These are phyloP conservation scores for Globisporangium paroecandrum DNA, from an alignment of 352 stramenopile species.

Conservation along the genomic window DNA sequence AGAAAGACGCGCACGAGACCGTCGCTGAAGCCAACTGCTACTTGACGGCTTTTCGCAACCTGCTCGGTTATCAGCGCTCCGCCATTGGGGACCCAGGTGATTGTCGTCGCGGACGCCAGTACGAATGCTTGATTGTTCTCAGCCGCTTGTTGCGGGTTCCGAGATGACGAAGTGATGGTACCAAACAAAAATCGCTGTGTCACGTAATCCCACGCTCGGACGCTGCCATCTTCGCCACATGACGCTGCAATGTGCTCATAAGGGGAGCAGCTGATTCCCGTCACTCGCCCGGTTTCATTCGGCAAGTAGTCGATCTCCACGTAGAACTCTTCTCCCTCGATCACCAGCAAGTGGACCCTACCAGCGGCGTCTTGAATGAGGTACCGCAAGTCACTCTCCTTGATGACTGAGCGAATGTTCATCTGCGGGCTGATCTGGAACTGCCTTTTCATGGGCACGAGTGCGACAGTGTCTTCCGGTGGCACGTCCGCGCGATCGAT, in stretches of 20 bases:
- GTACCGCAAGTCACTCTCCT: slow-evolving; percentile 36
- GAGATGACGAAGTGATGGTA: slow-evolving; percentile 11
- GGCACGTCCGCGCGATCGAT: slow-evolving; percentile 87
- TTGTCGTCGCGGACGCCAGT: slow-evolving; percentile 42
- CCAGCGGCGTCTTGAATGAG: slow-evolving; percentile 63
- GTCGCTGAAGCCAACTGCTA: slow-evolving; percentile 89
- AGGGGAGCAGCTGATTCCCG: slow-evolving; percentile 73
- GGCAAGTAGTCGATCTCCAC: slow-evolving; percentile 54
- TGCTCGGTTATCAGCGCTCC: slow-evolving; percentile 38
- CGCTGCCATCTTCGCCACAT: slow-evolving; percentile 79
- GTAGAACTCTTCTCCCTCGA: slow-evolving; percentile 33
- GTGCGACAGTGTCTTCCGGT: slow-evolving; percentile 72
- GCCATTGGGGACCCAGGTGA: slow-evolving; percentile 69
- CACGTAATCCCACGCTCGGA: slow-evolving; percentile 89
- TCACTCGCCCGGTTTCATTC: slow-evolving; percentile 67
- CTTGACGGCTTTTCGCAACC: slow-evolving; percentile 55
- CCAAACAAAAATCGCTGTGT: slow-evolving; percentile 16
- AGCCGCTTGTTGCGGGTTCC: slow-evolving; percentile 3
- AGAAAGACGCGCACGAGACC: slow-evolving; percentile 78
- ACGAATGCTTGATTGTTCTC: slow-evolving; percentile 23
- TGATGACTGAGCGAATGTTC: slow-evolving; percentile 69
- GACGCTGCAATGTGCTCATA: slow-evolving; percentile 85
- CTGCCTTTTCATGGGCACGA: slow-evolving; percentile 63
- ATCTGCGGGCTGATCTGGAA: slow-evolving; percentile 51
- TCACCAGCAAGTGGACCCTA: slow-evolving; percentile 44